phyloP scores from a whole-genome alignment of 2,329 filamentous ascomycete genomes.

The Metarhizium robertsii region DNA sequence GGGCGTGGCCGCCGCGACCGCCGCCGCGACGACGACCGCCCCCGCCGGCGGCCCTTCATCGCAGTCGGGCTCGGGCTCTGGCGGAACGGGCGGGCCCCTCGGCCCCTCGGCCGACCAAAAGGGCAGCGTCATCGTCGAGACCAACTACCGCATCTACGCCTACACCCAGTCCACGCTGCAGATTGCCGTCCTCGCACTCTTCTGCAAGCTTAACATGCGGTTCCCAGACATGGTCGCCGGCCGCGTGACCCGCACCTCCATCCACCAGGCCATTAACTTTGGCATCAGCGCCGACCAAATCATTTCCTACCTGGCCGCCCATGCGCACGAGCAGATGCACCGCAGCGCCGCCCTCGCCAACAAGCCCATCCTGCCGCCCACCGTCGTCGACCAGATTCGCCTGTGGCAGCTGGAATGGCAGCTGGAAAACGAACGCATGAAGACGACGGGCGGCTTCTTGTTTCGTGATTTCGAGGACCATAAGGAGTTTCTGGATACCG shows the following conservation, averaged over 20 bases:
- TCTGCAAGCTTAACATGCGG: conserved; percentile 77
- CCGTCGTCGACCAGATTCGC: conserved; percentile 93
- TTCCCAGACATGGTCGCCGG: conserved; percentile 93
- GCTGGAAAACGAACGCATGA: conserved; percentile 91
- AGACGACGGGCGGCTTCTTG: conserved; percentile 70
- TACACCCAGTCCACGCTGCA: conserved; percentile 92
- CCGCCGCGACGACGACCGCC: conserved; percentile 27
- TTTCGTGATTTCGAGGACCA: conserved; percentile 77
- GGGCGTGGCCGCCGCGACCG: conserved; percentile 57
- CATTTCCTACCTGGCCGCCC: conserved; percentile 81
- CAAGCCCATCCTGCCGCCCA: conserved; percentile 76
- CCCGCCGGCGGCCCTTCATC: conserved; percentile 27
- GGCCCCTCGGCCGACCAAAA: conserved; percentile 36
- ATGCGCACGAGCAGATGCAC: conserved; percentile 92
- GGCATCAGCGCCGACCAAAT: conserved; percentile 96
- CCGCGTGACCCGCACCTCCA: conserved; percentile 79
- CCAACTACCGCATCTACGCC: conserved; percentile 94
- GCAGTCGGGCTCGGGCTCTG: not conserved
- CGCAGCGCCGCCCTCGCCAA: conserved; percentile 49
- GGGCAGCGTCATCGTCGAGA: conserved; percentile 92
- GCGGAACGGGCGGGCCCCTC: conserved; percentile 18
- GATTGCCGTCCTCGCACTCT: conserved; percentile 87
- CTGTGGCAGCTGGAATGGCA: conserved; percentile 99
- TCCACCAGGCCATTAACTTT: conserved; percentile 75
- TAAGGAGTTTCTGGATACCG: conserved; percentile 61